Evolutionary conservation across 257 asterid species (phyloP), one percentile per base, ranked within the genome.

Genomic region (Lavandula angustifolia): DNA sequence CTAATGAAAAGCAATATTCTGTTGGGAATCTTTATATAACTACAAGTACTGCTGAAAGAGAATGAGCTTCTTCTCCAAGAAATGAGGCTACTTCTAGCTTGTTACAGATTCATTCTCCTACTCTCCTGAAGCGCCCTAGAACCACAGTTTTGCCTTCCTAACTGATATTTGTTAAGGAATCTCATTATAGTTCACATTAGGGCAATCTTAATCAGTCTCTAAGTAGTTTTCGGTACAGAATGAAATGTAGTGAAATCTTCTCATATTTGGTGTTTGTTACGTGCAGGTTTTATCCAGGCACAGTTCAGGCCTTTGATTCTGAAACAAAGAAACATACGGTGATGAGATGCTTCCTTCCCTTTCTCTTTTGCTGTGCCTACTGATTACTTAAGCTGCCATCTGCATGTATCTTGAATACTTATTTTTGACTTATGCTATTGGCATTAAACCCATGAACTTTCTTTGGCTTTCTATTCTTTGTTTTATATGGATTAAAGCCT

Each of bases 261-360:
- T 56, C 67, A 66, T 50, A 48, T 64, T 71, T 18, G 44, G 14
- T 18, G 12, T 70, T 73, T 66, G 68, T 52, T 71, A 27, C 52
- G 17, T 79, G 74, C 74, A 85, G 92, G 79, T 85, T 76, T 67
- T 85, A 85, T 72, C 11, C 74, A 4, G 92, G 86, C 73, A 56
- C 56, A 34, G 64, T 85, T 67, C 34, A 10, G 52, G 81, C 76
- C 72, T 85, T 65, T 68, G 85, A 85, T 68, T 79, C 80, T 16
- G 73, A 55, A 69, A 59, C 75, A 44, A 82, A 70, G 75, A 80
- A 78, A 65, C 88, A 85, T 73, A 60, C 51, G 88, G 92, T 85
- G 65, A 69, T 54, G 52, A 51, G n/a, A 62, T 65, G 60, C 75
- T 76, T 64, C 68, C 46, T 46, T 51, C 22, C 40, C 40, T 16